phyloP scores from a whole-genome alignment of 2,329 filamentous ascomycete species.

The Rhinocladiella mackenziei region DNA sequence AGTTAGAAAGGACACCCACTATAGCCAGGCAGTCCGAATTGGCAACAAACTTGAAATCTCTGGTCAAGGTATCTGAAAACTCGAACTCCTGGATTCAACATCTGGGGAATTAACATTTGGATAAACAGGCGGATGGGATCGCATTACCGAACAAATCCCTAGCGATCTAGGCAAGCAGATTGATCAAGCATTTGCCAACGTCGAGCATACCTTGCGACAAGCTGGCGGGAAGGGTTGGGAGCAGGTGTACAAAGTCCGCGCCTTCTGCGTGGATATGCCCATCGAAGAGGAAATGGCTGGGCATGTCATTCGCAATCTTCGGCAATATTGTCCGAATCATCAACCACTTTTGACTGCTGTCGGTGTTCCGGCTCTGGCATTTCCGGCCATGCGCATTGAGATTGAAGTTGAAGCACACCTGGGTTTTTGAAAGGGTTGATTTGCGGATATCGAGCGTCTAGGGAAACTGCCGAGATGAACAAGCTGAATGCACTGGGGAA shows the following conservation, averaged over 20 bases:
- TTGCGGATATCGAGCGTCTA: too few relatives aligned
- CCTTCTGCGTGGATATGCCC: constrained; percentile 46
- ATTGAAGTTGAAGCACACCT: constrained; percentile 55
- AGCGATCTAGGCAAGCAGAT: constrained; percentile 46
- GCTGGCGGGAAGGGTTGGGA: constrained; percentile 55
- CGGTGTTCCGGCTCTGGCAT: constrained; percentile 47
- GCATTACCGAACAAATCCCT: constrained; percentile 26
- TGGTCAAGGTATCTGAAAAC: constrained; percentile 52
- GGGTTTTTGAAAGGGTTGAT: too few relatives aligned
- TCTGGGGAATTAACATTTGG: too few relatives aligned
- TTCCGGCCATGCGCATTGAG: constrained; percentile 54
- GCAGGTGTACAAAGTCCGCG: constrained; percentile 51
- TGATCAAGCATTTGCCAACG: constrained; percentile 54
- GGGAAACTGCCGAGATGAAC: too few relatives aligned
- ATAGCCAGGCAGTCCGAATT: constrained; percentile 49
- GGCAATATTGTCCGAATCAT: constrained; percentile 51
- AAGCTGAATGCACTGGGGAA: too few relatives aligned
- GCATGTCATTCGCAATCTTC: constrained; percentile 47
- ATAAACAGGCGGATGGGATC: constrained; percentile 39
- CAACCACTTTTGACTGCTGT: constrained; percentile 53
- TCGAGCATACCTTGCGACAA: constrained; percentile 49
- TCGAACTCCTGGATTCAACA: too few relatives aligned
- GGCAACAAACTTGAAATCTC: constrained; percentile 47
- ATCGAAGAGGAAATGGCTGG: constrained; percentile 41
- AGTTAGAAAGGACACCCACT: constrained; percentile 24